Evolutionary conservation across 345 rosid species (phyloP).

Genomic region (Toxicodendron radicans): DNA sequence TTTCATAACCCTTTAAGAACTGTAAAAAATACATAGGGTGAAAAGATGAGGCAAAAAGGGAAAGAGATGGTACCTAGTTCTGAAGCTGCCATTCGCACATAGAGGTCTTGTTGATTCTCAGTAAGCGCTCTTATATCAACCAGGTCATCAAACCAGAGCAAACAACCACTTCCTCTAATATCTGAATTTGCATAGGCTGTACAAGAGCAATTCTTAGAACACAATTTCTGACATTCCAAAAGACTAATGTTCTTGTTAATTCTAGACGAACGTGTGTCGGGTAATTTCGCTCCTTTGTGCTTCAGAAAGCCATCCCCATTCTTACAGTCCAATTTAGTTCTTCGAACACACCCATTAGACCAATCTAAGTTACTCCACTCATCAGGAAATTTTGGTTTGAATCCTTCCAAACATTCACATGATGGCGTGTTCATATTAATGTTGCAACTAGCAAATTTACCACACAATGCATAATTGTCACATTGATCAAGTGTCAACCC

Average conservation of each 20-base stretch:
- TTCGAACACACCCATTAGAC: constrained; percentile 18
- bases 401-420: constrained; percentile 23
- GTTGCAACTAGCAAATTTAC: constrained; percentile 18
- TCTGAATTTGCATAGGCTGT: constrained; percentile 22
- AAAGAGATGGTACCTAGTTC: constrained; percentile 15
- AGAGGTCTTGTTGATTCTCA: constrained; percentile 7
- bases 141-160: constrained; percentile 14
- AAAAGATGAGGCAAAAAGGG: background rate
- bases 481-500: background rate
- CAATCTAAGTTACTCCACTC: constrained; percentile 7
- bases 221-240: constrained; percentile 17
- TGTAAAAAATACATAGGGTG: no score
- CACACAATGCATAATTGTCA: constrained; percentile 18
- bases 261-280: constrained; percentile 12
- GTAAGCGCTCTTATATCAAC: constrained; percentile 18
- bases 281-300: constrained; percentile 10
- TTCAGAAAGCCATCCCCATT: constrained; percentile 9
- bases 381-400: constrained; percentile 6
- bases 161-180: constrained; percentile 22
- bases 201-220: constrained; percentile 26
- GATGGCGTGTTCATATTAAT: background rate
- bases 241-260: constrained; percentile 14
- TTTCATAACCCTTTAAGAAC: background rate
- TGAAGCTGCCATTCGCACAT: constrained; percentile 22
- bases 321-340: constrained; percentile 9